These are phyloP conservation scores for Eimeria necatrix DNA, from an alignment of 169 alveolate genomes.

Conservation along the genomic window DNA sequence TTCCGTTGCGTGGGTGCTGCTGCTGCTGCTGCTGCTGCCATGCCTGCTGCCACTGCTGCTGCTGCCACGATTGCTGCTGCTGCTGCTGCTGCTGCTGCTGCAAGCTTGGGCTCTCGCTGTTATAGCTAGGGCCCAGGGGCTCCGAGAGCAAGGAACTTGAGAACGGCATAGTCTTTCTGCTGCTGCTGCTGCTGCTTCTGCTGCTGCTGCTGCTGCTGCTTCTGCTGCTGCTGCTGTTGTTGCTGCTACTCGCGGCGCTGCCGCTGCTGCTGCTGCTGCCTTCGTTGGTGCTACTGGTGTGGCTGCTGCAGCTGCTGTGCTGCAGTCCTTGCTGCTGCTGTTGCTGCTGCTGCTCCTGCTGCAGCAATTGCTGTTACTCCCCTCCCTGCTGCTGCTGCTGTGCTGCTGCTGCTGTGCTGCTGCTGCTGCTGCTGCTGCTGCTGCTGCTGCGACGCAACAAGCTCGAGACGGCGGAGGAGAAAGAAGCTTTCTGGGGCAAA, in stretches of 20 bases:
- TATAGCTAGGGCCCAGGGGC: too few species aligned
- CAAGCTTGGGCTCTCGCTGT: background rate
- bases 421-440: background rate
- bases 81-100: background rate
- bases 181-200: background rate
- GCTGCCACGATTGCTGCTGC: background rate
- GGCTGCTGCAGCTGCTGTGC: background rate
- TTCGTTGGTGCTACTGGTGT: background rate
- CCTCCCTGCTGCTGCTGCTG: background rate
- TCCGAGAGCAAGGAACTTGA: too few species aligned
- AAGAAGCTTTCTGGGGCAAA: background rate
- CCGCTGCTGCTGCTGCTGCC: background rate
- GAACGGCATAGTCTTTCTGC: background rate
- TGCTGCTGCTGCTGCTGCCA: background rate
- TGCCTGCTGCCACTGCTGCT: background rate
- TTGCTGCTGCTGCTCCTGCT: background rate
- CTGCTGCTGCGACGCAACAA: background rate
- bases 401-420: background rate
- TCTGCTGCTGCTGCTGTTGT: background rate
- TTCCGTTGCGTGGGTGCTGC: background rate
- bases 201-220: constrained; percentile 3
- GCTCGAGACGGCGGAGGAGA: background rate
- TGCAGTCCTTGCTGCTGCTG: background rate
- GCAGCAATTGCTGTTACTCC: background rate
- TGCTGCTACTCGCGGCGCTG: background rate